Evolutionary conservation across 768 basidiomycete species (phyloP).

Genomic region (Boletus sensibilis): DNA sequence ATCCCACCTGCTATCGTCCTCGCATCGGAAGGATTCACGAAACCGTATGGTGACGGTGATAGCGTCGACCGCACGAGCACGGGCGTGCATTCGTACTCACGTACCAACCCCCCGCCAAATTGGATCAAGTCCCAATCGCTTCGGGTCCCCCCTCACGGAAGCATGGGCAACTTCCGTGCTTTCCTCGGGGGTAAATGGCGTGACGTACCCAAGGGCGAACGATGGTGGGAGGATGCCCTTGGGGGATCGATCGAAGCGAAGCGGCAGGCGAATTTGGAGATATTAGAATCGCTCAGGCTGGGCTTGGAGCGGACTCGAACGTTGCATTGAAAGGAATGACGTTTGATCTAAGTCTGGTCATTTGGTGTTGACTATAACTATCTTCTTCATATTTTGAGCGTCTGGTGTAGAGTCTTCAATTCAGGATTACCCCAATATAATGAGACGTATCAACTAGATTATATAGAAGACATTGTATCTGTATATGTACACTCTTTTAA

Average conservation of each 20-base stretch:
- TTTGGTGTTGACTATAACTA: neutral
- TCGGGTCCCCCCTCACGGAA: conserved; percentile 24
- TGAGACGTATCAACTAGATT: too few species aligned
- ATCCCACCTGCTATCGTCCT: conserved; percentile 66
- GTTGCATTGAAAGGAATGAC: conserved; percentile 5
- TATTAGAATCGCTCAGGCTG: conserved; percentile 20
- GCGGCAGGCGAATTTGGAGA: conserved; percentile 25
- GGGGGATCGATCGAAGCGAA: conserved; percentile 45
- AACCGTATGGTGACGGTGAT: conserved; percentile 12
- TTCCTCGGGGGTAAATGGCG: conserved; percentile 63
- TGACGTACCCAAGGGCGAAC: conserved; percentile 51
- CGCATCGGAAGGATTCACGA: conserved; percentile 55
- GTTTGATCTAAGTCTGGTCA: neutral
- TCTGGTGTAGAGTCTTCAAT: neutral
- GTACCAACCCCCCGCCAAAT: conserved; percentile 26
- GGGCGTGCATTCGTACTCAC: conserved; percentile 34
- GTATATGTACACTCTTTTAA: too few species aligned
- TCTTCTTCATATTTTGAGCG: neutral
- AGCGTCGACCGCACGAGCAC: neutral
- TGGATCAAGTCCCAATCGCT: conserved; percentile 27
- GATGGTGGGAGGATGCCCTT: conserved; percentile 71
- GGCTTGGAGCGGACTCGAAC: conserved; percentile 23
- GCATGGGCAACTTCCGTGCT: conserved; percentile 26
- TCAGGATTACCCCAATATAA: too few species aligned
- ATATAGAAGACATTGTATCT: too few species aligned